Evolutionary conservation across 257 asterid genomes (phyloP), one percentile per base, ranked within the genome.

Genomic region (Nicotiana sylvestris): DNA sequence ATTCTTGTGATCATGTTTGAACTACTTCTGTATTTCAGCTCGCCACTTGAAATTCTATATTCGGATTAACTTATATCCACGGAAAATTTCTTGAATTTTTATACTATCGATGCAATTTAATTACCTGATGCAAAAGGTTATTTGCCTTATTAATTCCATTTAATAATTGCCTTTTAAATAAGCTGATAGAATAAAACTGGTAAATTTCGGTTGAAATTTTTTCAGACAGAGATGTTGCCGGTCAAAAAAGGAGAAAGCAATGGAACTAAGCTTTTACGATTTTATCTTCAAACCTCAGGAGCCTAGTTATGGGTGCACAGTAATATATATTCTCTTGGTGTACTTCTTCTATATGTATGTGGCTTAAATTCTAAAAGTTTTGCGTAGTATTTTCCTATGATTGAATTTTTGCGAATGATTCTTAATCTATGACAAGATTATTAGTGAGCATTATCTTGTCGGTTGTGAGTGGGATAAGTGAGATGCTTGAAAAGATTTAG

Each of bases 381-480:
- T 51, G 62, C 62, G 29, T 49, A 58, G 80, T 27, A 11, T 74
- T 51, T 74, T 43, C 35, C 51, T 49, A 21, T 74, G 80, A 49
- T 49, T 74, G 80, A 25, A 13, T 53, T 53, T 53, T 76, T 35
- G 8, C 55, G 64, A 74, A 81, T 65, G 70, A 55, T 55, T 21
- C 67, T 77, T 57, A 60, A 46, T 25, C 7, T 74, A 74, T 7
- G 62, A 74, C 51, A 72, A 6, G 61, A 72, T 43, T 12, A 46
- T 56, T 21, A 82, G 43, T 82, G 78, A 80, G 78, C 69, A 82
- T 64, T 66, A 46, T 30, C 61, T 86, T 86, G 87, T 84, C 84
- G 83, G 83, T 70, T 76, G 76, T 81, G 39, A 30, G 72, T 33
- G 81, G 77, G 62, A 30, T 56, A 68, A 25, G 65, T 80, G 77